Percentiles rank a stretch among this genome's conserved stretches.
Conservation (phyloP, 257 asterid species). For the Solanum raphanifolium region DNA sequence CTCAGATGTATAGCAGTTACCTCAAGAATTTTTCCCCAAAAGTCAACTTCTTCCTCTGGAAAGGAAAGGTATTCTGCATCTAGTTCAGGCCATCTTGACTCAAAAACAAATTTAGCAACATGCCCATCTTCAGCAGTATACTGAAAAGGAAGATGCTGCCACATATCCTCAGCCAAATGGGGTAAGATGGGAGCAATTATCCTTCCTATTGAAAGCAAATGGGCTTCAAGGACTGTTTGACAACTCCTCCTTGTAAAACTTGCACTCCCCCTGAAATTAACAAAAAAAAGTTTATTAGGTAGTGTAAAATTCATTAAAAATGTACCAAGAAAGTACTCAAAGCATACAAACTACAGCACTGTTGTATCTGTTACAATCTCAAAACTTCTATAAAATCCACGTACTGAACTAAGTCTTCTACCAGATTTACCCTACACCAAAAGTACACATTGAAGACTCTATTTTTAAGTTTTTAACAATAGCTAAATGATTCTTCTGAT, state of each 20-base stretch:
- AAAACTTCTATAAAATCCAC: background rate
- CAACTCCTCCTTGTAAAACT: conserved; percentile 93
- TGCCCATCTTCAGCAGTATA: conserved; percentile 50
- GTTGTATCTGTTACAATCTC: background rate
- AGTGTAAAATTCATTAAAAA: background rate
- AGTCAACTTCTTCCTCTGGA: conserved; percentile 51
- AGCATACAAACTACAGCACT: background rate
- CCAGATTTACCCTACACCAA: background rate
- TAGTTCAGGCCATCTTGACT: conserved; percentile 70
- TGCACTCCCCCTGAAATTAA: conserved; percentile 46
- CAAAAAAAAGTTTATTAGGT: background rate
- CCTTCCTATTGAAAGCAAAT: conserved; percentile 57
- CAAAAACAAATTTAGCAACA: conserved; percentile 56
- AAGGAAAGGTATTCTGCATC: conserved; percentile 48
- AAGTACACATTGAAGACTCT: background rate
- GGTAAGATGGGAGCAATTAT: conserved; percentile 90
- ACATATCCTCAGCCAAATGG: conserved; percentile 92
- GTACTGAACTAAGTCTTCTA: background rate
- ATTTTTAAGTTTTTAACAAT: background rate
- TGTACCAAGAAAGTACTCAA: background rate
- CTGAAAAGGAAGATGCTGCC: conserved; percentile 92
- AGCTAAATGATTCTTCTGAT: background rate
- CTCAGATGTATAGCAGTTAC: conserved; percentile 22
- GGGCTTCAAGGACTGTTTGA: conserved; percentile 87
- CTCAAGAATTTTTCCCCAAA: conserved; percentile 94